Base-by-base conservation (phyloP, 805 yeast species). In the Wickerhamomyces strasburgensis region DNA sequence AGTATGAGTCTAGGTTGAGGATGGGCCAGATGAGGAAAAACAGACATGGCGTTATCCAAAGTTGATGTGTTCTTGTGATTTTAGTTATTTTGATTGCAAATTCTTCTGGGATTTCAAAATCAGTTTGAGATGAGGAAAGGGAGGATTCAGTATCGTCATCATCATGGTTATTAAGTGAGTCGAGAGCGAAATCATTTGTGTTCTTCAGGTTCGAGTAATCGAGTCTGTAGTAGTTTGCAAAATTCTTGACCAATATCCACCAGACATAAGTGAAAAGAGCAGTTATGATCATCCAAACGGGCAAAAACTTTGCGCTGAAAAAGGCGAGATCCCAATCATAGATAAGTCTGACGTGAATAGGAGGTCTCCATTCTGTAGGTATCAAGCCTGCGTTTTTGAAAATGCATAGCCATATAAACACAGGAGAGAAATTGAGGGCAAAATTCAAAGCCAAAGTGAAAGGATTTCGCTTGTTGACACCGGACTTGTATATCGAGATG, bases 351-450 rank as follows among this genome's bases (percentile, higher is more conserved):
- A 73, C 75, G 49, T 70, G 68, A 43, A 77, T 74, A 9, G 49
- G 39, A 0, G 85, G 86, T 41, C 85, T 62, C 45, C 69, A 63
- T 5, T 58, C 58, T 19, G 61, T 66, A 7, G 87, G 84, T 27
- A 75, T 75, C 3, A 62, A 27, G 2, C 76, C 77, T 1, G 84
- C 84, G 48, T 77, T 68, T 52, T 76, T 72, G 60, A 78, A 79
- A 16, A 75, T 68, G 27, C 57, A 38, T 29, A 79, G 57, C 84
- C 84, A 78, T 15, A 68, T 47, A 27, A 73, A 60, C 3, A 78
- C 70, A 0, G 77, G 78, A 2, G 66, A 53, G 53, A 79, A 78
- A 52, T 74, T 75, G 31, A 67, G 41, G 29, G 57, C 43, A 42
- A 78, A 78, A 44, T 68, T 72, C 27, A 71, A 35, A 1, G 64